phyloP scores from a whole-genome alignment of 305 asterid species.

The Lippia alba region DNA sequence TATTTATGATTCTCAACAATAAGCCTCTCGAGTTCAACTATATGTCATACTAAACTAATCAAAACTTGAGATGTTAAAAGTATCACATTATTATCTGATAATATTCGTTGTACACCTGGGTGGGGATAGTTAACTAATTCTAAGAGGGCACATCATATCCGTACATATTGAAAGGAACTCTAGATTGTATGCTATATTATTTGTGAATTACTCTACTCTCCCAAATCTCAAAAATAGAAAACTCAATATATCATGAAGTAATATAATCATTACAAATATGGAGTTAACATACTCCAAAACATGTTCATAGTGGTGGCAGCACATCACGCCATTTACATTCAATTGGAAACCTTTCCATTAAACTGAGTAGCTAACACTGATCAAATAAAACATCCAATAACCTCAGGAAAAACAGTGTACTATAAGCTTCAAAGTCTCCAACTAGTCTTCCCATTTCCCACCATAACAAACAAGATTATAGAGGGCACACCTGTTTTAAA shows the following conservation, averaged over 20 bases:
- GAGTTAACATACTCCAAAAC: no score
- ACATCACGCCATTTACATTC: no score
- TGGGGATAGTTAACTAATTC: no score
- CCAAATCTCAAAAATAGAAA: no score
- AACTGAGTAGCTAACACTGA: not conserved
- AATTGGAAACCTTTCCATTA: not conserved
- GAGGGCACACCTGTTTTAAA: conserved; percentile 61
- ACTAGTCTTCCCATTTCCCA: not conserved
- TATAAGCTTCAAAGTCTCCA: conserved; percentile 7
- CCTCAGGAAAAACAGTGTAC: not conserved
- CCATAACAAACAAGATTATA: not conserved
- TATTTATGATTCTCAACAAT: not conserved
- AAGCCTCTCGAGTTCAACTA: not conserved
- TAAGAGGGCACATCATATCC: no score
- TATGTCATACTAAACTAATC: conserved; percentile 7
- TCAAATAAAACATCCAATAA: not conserved
- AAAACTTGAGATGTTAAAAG: conserved; percentile 1
- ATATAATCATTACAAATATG: no score
- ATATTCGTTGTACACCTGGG: conserved; percentile 7
- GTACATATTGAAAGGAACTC: no score
- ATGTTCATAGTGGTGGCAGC: no score
- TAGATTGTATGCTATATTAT: no score
- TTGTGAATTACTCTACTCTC: no score
- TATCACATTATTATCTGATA: conserved; percentile 5
- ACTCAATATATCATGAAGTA: no score